These are phyloP conservation scores for Ceratobasidium sp. DNA, from an alignment of 1,284 basidiomycete species.

Conservation along the genomic window DNA sequence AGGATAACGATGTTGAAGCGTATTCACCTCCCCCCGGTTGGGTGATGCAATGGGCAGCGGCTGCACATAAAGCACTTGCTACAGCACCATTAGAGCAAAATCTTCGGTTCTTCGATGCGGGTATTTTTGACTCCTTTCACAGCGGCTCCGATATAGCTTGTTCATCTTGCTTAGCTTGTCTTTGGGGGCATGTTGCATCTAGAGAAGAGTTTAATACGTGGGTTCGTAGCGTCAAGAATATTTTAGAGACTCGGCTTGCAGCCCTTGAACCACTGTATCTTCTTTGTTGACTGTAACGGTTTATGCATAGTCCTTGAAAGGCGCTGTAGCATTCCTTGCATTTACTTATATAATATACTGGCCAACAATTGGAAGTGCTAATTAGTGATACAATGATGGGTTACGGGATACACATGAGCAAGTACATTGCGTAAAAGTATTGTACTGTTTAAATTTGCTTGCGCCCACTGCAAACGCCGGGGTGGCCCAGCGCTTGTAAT, in stretches of 20 bases:
- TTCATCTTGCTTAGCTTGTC: not conserved
- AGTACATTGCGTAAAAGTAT: too few relatives aligned
- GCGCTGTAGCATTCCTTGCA: too few relatives aligned
- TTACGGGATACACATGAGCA: too few relatives aligned
- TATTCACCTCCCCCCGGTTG: not conserved
- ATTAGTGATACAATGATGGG: too few relatives aligned
- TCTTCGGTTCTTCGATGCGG: not conserved
- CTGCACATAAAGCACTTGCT: not conserved
- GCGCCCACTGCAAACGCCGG: too few relatives aligned
- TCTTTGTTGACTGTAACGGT: not conserved
- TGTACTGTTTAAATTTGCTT: too few relatives aligned
- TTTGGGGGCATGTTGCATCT: not conserved
- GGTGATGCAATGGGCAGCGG: not conserved
- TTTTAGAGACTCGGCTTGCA: constrained; percentile 1
- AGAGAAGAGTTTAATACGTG: constrained; percentile 17
- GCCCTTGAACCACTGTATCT: constrained; percentile 15
- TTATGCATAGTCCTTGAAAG: not conserved
- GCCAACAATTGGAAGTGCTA: too few relatives aligned
- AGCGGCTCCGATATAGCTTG: not conserved
- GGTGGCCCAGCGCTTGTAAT: too few relatives aligned
- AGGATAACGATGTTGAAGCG: not conserved
- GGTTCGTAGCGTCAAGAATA: not conserved
- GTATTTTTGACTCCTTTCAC: not conserved
- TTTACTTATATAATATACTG: too few relatives aligned
- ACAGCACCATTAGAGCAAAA: not conserved